phyloP scores from a whole-genome alignment of 805 yeast species.

The Brettanomyces naardenensis region DNA sequence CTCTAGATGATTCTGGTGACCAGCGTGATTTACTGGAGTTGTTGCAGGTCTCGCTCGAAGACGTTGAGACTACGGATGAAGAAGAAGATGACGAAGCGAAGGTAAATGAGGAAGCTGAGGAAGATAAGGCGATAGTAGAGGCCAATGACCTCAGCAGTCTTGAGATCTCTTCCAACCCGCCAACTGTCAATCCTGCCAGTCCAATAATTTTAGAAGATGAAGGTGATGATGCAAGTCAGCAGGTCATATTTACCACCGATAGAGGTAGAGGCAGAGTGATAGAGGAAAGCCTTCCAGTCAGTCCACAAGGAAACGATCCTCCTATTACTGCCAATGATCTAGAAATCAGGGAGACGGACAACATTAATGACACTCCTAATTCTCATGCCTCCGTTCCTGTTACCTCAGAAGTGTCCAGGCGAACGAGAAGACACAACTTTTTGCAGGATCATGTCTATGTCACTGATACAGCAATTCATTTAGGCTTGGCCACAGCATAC shows the following conservation, averaged over 20 bases:
- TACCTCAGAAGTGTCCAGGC: conserved; percentile 5
- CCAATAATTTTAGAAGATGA: neutral
- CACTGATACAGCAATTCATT: conserved; percentile 26
- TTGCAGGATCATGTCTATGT: conserved; percentile 29
- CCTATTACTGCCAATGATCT: too few relatives aligned
- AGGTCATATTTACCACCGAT: neutral
- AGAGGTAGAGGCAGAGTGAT: neutral
- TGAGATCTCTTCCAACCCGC: neutral
- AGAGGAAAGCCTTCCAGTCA: neutral
- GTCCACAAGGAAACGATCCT: neutral
- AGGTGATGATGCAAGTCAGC: neutral
- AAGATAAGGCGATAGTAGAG: too few relatives aligned
- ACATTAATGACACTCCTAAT: neutral
- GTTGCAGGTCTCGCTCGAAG: conserved; percentile 10
- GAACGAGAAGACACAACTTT: conserved; percentile 24
- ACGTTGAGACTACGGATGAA: conserved; percentile 14
- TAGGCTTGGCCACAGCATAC: conserved; percentile 24
- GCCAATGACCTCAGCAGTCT: neutral
- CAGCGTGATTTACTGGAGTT: conserved; percentile 9
- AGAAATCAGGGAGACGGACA: neutral
- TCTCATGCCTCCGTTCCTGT: neutral
- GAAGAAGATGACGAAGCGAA: conserved; percentile 5
- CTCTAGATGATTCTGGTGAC: conserved; percentile 6
- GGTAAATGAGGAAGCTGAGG: conserved; percentile 5
- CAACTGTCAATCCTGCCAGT: neutral